Conservation (phyloP, 1,284 basidiomycete species). For the Mycosarcoma mackinlayi region DNA sequence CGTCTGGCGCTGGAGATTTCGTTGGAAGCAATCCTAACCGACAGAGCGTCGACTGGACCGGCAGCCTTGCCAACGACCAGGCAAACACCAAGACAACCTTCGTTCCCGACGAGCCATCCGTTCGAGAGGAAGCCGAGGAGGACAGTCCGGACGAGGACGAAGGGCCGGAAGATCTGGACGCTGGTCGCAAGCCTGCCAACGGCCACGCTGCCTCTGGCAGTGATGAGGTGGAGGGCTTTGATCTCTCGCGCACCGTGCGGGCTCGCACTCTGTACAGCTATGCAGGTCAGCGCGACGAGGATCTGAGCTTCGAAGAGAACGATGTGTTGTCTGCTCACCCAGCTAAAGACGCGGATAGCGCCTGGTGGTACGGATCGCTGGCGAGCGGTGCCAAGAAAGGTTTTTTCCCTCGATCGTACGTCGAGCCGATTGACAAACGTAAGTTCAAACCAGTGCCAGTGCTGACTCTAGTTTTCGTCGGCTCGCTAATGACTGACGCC, state of each 20-base stretch:
- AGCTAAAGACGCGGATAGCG: conserved; percentile 44
- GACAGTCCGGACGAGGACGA: conserved; percentile 67
- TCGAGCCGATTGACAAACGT: conserved; percentile 51
- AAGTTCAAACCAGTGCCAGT: conserved; percentile 27
- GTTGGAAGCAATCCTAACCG: conserved; percentile 72
- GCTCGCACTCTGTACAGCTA: conserved; percentile 77
- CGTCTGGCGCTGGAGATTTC: conserved; percentile 65
- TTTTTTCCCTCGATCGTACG: conserved; percentile 89
- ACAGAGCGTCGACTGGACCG: conserved; percentile 91
- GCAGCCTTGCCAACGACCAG: conserved; percentile 82
- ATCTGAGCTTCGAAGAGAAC: conserved; percentile 87
- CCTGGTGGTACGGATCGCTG: conserved; percentile 91
- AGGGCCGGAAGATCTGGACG: conserved; percentile 42
- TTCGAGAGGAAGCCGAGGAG: conserved; percentile 74
- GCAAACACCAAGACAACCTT: conserved; percentile 66
- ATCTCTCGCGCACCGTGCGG: conserved; percentile 74
- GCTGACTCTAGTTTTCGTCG: no score
- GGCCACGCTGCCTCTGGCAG: conserved; percentile 17
- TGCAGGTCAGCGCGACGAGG: conserved; percentile 84
- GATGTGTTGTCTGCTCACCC: conserved; percentile 73
- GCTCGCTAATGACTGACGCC: conserved; percentile 1
- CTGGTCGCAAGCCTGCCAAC: conserved; percentile 17
- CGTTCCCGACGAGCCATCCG: conserved; percentile 73
- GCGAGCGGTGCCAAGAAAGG: conserved; percentile 79
- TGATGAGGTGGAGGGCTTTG: conserved; percentile 77